Evolutionary conservation across 1,284 basidiomycete species (phyloP).

Genomic region (Tetrapyrgos nigripes): DNA sequence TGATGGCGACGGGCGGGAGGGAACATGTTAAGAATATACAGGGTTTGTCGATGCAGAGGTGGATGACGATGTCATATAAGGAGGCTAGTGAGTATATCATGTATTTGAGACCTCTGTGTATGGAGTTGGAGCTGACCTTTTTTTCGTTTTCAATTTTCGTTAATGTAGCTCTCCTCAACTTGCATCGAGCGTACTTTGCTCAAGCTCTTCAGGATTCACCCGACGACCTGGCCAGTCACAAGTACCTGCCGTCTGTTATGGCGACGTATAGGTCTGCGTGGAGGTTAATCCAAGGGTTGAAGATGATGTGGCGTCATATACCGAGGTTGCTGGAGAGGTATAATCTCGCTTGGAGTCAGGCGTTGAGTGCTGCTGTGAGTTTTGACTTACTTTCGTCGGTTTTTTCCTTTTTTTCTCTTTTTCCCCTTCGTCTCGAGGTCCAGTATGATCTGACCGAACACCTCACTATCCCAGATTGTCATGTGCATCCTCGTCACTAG

Average conservation of each 20-base stretch:
- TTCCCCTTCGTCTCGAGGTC: too few relatives aligned
- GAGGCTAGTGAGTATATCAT: conserved; percentile 56
- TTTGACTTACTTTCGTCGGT: neutral
- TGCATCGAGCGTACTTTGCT: conserved; percentile 73
- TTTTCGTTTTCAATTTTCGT: too few relatives aligned
- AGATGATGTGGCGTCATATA: conserved; percentile 44
- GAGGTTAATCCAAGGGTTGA: conserved; percentile 59
- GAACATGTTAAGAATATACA: neutral
- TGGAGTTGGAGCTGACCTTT: conserved; percentile 1
- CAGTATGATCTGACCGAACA: too few relatives aligned
- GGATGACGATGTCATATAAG: conserved; percentile 56
- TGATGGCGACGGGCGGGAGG: neutral
- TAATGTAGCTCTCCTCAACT: conserved; percentile 62
- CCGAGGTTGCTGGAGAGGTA: conserved; percentile 52
- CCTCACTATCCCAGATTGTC: conserved; percentile 67
- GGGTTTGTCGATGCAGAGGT: conserved; percentile 48
- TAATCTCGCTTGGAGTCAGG: conserved; percentile 63
- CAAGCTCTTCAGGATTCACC: conserved; percentile 68
- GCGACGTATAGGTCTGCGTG: conserved; percentile 75
- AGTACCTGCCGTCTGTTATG: conserved; percentile 70
- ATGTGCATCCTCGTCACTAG: conserved; percentile 70
- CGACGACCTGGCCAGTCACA: conserved; percentile 60
- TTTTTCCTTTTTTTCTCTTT: neutral
- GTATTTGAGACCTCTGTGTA: neutral
- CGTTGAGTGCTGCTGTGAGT: conserved; percentile 66